These are phyloP conservation scores for Ophiostoma quercus DNA, from an alignment of 2,329 filamentous ascomycete genomes.

Conservation along the genomic window DNA sequence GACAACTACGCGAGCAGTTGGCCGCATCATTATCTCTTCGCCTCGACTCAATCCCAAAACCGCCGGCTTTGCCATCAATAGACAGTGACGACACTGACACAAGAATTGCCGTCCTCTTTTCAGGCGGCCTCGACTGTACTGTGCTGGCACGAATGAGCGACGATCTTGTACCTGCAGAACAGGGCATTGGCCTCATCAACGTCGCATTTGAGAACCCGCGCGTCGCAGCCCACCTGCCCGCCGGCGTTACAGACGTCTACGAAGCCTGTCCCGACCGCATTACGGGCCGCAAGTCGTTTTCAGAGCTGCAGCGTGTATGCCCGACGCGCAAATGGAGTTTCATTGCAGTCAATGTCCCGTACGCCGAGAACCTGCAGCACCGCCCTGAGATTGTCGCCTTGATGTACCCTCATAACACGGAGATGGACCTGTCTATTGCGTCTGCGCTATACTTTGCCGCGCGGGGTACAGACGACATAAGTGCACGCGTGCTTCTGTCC, in stretches of 20 bases:
- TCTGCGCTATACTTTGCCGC: constrained; percentile 93
- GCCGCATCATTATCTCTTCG: constrained; percentile 58
- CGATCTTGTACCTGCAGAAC: constrained; percentile 62
- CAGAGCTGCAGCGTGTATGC: constrained; percentile 67
- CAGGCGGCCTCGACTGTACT: constrained; percentile 89
- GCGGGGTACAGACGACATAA: constrained; percentile 52
- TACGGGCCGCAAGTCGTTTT: constrained; percentile 74
- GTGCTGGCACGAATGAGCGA: constrained; percentile 76
- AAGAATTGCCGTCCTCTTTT: constrained; percentile 78
- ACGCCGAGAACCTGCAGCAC: constrained; percentile 64
- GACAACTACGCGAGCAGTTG: constrained; percentile 50
- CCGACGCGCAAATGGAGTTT: constrained; percentile 74
- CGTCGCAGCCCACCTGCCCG: constrained; percentile 51
- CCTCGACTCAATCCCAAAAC: constrained; percentile 59
- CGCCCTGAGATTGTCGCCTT: constrained; percentile 65
- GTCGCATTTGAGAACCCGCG: constrained; percentile 95
- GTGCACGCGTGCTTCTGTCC: constrained; percentile 79
- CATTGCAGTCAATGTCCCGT: constrained; percentile 74
- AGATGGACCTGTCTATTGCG: constrained; percentile 97
- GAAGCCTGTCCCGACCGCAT: constrained; percentile 85
- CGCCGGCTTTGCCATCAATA: constrained; percentile 30
- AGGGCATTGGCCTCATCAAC: constrained; percentile 82
- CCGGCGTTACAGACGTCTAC: constrained; percentile 47
- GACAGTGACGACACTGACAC: constrained; percentile 30
- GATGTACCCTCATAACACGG: constrained; percentile 90